A percentile compares a stretch with the other conserved stretches of the same genome.
Conservation (phyloP, 2,329 filamentous ascomycete genomes). For the Zopfia rhizophila region DNA sequence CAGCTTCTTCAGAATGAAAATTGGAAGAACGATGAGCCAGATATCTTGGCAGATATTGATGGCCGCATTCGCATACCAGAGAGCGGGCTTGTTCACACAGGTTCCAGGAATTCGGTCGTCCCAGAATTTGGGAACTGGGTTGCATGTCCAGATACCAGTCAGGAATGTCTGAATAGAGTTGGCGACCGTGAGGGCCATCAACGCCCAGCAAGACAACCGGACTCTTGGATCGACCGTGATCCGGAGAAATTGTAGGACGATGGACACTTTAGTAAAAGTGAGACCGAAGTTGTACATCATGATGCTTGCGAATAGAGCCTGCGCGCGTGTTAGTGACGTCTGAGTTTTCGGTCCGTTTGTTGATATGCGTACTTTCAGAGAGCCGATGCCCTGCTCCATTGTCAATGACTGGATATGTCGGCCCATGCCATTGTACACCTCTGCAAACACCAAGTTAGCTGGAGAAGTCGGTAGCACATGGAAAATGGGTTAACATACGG, state of each 20-base stretch:
- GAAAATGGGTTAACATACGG: constrained; percentile 15
- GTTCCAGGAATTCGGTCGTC: constrained; percentile 24
- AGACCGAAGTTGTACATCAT: constrained; percentile 30
- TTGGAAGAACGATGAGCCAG: constrained; percentile 25
- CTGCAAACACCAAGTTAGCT: constrained; percentile 8
- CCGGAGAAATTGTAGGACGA: constrained; percentile 28
- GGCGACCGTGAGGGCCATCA: constrained; percentile 16
- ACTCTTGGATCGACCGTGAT: constrained; percentile 21
- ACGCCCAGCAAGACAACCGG: constrained; percentile 15
- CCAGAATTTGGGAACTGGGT: constrained; percentile 31
- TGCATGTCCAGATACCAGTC: constrained; percentile 24
- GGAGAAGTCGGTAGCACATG: background rate
- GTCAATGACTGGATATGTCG: constrained; percentile 27
- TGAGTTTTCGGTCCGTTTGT: background rate
- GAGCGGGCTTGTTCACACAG: constrained; percentile 25
- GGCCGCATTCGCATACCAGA: constrained; percentile 29
- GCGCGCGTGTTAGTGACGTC: background rate
- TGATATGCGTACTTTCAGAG: constrained; percentile 22
- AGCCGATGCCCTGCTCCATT: constrained; percentile 22
- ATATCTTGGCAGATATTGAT: constrained; percentile 29
- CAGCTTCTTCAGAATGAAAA: constrained; percentile 33
- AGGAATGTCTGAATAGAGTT: constrained; percentile 21
- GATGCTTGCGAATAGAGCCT: constrained; percentile 30
- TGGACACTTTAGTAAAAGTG: constrained; percentile 24
- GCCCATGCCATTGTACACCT: constrained; percentile 31